Evolutionary conservation across 2,329 filamentous ascomycete species (phyloP), one percentile per base, ranked within the genome.

Genomic region (Phialocephala sp.): DNA sequence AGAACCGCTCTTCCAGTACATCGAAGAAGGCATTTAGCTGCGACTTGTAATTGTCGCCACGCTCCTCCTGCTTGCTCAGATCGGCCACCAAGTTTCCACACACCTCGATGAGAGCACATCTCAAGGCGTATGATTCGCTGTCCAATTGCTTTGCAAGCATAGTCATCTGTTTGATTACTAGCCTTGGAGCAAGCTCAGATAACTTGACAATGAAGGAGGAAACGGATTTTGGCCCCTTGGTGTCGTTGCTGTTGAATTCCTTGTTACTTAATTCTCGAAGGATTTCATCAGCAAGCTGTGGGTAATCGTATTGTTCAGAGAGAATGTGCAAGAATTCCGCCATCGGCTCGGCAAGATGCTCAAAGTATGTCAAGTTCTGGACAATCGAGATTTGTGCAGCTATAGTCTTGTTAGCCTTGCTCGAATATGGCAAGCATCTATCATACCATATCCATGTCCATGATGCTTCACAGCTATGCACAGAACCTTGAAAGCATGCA

Each of bases 271-370:
- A 86, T 76, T 99, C 95, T 73, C 93, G 90, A 65, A 99, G 80
- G 36, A 98, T 92, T 76, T 99, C 95, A 76, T 97, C 95, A 4
- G 93, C 91, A 9, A 99, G 84, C 75, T 99, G 95, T 18, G 94
- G 92, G 76, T 98, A 97, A 79, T 99, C 95, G 80, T 98, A 99
- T 81, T 97, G 94, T 77, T 98, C 94, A 0, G 94, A 90, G 32
- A 99, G 83, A 74, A 98, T 99, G 73, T 98, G 93, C 4, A 99
- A 82, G 73, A 99, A 97, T 77, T 99, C 96, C 37, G 95, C 95
- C 95, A 99, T 99, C 1, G 95, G 95, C 76, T 99, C 95, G 0
- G 95, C 94, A n/a, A 99, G 82, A 78, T 99, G 95, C 79, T 99
- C 95, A 74, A 98, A 99, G 77, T 99, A 99, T 5, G 95, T 97